Conservation (phyloP, 192 early-diverging fungal species). For the Piromyces sp. region DNA sequence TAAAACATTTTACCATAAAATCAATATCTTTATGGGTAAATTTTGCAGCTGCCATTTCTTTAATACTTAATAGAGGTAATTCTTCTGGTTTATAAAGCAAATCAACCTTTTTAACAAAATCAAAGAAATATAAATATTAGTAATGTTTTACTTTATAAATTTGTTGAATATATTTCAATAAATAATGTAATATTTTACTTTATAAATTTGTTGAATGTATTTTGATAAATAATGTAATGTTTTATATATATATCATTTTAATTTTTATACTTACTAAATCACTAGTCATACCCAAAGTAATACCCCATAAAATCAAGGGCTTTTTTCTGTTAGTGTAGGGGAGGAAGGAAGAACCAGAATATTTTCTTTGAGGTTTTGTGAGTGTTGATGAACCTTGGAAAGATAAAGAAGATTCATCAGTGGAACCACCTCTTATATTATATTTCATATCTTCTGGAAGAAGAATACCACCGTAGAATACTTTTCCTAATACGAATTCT, state of each 20-base stretch:
- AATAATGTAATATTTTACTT: no score
- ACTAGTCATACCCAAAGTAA: background rate
- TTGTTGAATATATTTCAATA: no score
- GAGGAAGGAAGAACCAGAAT: background rate
- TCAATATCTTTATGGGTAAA: background rate
- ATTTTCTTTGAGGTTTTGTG: background rate
- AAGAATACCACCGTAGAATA: background rate
- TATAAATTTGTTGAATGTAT: no score
- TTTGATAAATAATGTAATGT: no score
- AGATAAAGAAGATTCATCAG: background rate
- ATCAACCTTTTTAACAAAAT: background rate
- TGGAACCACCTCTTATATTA: background rate
- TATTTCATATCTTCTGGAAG: background rate
- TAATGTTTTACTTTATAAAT: no score
- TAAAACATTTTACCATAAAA: background rate
- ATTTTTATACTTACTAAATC: background rate
- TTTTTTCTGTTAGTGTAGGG: background rate
- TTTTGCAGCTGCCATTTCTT: background rate
- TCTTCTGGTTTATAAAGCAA: background rate
- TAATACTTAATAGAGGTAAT: background rate
- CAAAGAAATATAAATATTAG: no score
- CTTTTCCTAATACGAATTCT: background rate
- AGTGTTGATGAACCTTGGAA: background rate
- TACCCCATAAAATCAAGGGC: background rate
- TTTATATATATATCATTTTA: background rate